Evolutionary conservation across 352 stramenopile species (phyloP), one percentile per base, ranked within the genome.

Genomic region (Phytophthora cajani): DNA sequence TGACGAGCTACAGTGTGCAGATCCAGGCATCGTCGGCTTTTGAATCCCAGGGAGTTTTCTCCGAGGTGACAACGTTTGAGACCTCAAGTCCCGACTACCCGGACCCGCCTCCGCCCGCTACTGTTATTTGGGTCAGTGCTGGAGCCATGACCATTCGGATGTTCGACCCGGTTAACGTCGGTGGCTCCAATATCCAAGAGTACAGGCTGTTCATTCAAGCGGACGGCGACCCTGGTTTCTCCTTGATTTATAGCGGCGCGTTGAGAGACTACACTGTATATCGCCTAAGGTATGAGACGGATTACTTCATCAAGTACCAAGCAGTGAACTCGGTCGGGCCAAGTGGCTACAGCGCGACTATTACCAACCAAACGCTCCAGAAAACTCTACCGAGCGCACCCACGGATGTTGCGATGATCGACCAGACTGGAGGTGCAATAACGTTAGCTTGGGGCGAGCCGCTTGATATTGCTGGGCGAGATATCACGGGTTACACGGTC

Each of bases 131-230:
- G 58, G 27, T 67, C 1, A 87, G 76, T 3, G 84, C 81, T n/a
- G 82, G 84, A 0, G 80, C 80, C 8, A 86, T 91, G 67, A 86
- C 62, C 1, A 75, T 88, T 10, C 17, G 56, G 50, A 91, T 91
- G 84, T 79, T 77, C 47, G 74, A 79, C 10, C 77, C 81, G 0
- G 5, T 76, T 11, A 89, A 91, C 25, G 21, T 84, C 17, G 85
- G 81, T 14, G 83, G 81, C 1, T 78, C 79, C 0, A 60, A 63
- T n/a, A 84, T 89, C 1, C 57, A 78, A 17, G 19, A 67, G 44
- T 90, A 88, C 59, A 56, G 62, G 7, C 47, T 92, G 21, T 87
- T 73, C 19, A 59, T 85, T 0, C 71, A 68, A 21, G 71, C 62
- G 9, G 56, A 79, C 0, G 56, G 54, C 0, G 72, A 79, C 7